Evolutionary conservation across 352 stramenopile genomes (phyloP), one percentile per base, ranked within the genome.

Genomic region (Phytophthora meadii): DNA sequence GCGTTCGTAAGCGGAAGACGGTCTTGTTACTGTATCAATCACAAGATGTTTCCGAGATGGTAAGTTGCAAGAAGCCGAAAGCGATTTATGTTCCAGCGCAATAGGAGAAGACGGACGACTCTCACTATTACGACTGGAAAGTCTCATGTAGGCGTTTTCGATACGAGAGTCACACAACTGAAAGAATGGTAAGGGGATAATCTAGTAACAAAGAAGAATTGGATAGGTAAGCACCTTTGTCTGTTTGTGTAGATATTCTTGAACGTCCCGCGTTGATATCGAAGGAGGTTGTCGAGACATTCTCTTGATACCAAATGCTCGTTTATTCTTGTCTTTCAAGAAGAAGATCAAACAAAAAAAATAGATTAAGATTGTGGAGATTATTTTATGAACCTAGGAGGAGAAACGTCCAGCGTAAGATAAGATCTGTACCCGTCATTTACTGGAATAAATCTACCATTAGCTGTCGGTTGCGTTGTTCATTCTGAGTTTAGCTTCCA

Each of bases 161-260:
- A 75, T 65, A 7, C 57, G 41, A 11, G 47, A 72, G 60, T 72
- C 63, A 22, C 56, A 70, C 32, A 55, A 40, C 68, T 76, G 19
- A 27, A 2, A 27, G 39, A 15, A 63, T 44, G 15, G 39, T 34
- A 49, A 11, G 25, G 25, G 22, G 22, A 22, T 22, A 22, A 22
- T 22, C 22, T 22, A 22, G 22, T 22, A 22, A 22, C 22, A 22
- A 22, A 22, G 22, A 22, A 2, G 22, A 22, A 22, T 22, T 22
- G 22, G 22, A 22, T 22, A 22, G 1, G 22, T 22, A 22, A 22
- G 22, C 22, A 74, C 67, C 51, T 50, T 40, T 25, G 61, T 60
- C 17, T 61, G 56, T 1, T 47, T 51, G 5, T 49, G 56, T 17
- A 70, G 9, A 39, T 72, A 70, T 19, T 54, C 22, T 10, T 59